These are phyloP conservation scores for Cytospora schulzeri DNA, from an alignment of 2,329 filamentous ascomycete species.

Conservation along the genomic window DNA sequence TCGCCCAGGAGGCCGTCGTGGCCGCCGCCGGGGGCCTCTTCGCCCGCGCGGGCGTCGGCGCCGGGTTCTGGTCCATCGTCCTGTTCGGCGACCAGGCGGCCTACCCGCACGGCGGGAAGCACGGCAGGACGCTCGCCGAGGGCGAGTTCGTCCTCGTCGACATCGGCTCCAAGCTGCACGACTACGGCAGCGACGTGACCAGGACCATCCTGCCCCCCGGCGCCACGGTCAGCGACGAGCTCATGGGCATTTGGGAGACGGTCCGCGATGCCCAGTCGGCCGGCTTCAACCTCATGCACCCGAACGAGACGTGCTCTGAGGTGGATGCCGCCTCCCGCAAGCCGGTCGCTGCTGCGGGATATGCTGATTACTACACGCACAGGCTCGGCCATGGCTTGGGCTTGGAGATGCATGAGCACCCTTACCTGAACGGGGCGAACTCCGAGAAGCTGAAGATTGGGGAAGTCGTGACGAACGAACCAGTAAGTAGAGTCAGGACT, in stretches of 20 bases:
- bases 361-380: conserved; percentile 35
- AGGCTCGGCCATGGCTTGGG: conserved; percentile 36
- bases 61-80: conserved; percentile 36
- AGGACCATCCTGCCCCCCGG: conserved; percentile 34
- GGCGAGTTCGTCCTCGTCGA: conserved; percentile 37
- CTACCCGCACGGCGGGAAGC: conserved; percentile 36
- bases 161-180: conserved; percentile 35
- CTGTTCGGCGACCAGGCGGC: conserved; percentile 36
- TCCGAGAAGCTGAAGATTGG: conserved; percentile 33
- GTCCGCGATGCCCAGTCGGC: conserved; percentile 33
- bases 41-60: conserved; percentile 33
- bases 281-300: conserved; percentile 33
- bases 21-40: conserved; percentile 31
- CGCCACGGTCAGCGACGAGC: conserved; percentile 31
- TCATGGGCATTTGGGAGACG: conserved; percentile 34
- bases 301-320: conserved; percentile 34
- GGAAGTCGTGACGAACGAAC: conserved; percentile 35
- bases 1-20: conserved; percentile 34
- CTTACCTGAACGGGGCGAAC: conserved; percentile 37
- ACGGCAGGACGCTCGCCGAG: conserved; percentile 32
- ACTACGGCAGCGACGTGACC: conserved; percentile 37
- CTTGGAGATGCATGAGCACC: conserved; percentile 36
- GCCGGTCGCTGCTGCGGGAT: conserved; percentile 31
- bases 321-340: conserved; percentile 35
- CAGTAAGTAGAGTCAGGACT: conserved; percentile 28